A percentile compares a stretch with the other conserved stretches of the same genome.
Conservation (phyloP, 192 early-diverging fungal species). For the Mortierella alpina region DNA sequence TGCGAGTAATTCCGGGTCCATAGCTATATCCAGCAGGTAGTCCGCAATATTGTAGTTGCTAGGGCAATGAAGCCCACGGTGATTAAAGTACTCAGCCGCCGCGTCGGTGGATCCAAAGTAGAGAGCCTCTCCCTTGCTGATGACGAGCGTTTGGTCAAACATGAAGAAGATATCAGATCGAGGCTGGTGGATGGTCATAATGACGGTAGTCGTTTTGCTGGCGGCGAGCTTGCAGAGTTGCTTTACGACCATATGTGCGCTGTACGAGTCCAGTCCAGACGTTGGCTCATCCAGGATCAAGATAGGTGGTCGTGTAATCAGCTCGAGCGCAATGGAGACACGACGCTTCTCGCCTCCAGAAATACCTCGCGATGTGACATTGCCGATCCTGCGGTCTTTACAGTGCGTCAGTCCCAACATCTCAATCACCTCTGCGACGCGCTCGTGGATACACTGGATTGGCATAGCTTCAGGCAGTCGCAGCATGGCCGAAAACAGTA, state of each 20-base stretch:
- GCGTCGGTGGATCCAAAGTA: slow-evolving; percentile 52
- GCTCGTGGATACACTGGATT: slow-evolving; percentile 56
- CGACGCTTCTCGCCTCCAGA: slow-evolving; percentile 77
- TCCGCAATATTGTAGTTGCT: slow-evolving; percentile 55
- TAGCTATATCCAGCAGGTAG: slow-evolving; percentile 43
- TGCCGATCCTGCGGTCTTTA: slow-evolving; percentile 66
- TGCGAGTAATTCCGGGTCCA: slow-evolving; percentile 15
- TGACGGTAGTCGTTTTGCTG: slow-evolving; percentile 58
- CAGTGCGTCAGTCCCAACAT: slow-evolving; percentile 68
- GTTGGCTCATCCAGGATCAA: slow-evolving; percentile 91
- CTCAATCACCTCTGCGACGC: slow-evolving; percentile 66
- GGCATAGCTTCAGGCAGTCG: slow-evolving; percentile 71
- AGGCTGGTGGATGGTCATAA: slow-evolving; percentile 64
- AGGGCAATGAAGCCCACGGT: slow-evolving; percentile 48
- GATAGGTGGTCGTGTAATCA: slow-evolving; percentile 71
- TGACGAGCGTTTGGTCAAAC: slow-evolving; percentile 52
- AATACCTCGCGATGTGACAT: slow-evolving; percentile 70
- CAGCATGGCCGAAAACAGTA: slow-evolving; percentile 78
- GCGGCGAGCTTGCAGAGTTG: slow-evolving; percentile 67
- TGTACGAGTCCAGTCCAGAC: slow-evolving; percentile 79
- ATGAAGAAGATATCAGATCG: slow-evolving; percentile 60
- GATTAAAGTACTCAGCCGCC: slow-evolving; percentile 52
- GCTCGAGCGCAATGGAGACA: slow-evolving; percentile 67
- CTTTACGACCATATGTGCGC: slow-evolving; percentile 73
- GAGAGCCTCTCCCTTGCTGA: slow-evolving; percentile 49